Evolutionary conservation across 176 grass and related monocot genomes (phyloP).

Genomic region (Oryza glumipatula): DNA sequence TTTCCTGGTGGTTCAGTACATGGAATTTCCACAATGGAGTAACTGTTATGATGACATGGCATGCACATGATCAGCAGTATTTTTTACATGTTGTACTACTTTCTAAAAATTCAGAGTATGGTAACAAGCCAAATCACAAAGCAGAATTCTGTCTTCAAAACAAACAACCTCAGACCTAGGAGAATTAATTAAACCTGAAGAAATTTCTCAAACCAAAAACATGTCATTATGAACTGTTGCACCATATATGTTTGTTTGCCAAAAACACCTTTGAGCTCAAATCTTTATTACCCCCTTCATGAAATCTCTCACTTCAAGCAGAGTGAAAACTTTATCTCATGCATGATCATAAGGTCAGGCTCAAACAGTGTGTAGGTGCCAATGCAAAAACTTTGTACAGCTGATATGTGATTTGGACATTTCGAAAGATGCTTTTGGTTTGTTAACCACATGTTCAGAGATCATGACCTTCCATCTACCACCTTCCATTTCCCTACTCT

Average conservation of each 20-base stretch:
- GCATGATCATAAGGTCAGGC: conserved; percentile 21
- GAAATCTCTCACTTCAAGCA: not conserved
- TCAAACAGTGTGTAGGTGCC: conserved; percentile 24
- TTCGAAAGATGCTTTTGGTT: conserved; percentile 37
- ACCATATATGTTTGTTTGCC: not conserved
- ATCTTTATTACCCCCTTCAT: not conserved
- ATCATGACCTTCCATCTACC: conserved; percentile 47
- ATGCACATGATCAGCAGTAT: not conserved
- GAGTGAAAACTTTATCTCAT: not conserved
- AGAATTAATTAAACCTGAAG: too few relatives aligned
- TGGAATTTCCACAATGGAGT: not conserved
- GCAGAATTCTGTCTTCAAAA: not conserved
- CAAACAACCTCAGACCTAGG: not conserved
- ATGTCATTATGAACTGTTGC: not conserved
- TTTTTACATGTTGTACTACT: not conserved
- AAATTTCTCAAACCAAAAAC: not conserved
- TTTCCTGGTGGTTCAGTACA: not conserved
- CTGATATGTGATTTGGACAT: conserved; percentile 37
- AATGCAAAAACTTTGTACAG: not conserved
- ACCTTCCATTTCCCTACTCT: conserved; percentile 15
- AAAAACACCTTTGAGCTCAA: not conserved
- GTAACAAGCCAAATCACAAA: not conserved
- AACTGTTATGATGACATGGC: not conserved
- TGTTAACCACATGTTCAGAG: conserved; percentile 35
- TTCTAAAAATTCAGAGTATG: not conserved